A percentile compares a stretch with the other conserved stretches of the same genome.
Evolutionary conservation across 805 yeast genomes (phyloP).

Genomic region (Ogataea paradorogensis): DNA sequence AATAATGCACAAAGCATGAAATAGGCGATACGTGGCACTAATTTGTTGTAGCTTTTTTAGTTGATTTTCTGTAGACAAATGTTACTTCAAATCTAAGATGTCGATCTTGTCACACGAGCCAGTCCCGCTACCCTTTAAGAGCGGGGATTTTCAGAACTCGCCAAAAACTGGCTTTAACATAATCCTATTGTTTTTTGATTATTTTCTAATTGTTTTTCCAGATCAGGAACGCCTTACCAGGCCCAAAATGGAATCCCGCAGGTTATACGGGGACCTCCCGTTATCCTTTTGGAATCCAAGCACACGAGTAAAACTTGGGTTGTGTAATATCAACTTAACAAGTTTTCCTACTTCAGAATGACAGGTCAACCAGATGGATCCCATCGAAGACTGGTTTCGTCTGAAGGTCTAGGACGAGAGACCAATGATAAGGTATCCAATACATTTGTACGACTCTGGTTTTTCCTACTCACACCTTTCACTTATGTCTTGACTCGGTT

Average conservation of each 20-base stretch:
- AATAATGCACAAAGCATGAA: too few species aligned
- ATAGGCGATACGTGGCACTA: too few species aligned
- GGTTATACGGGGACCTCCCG: background rate
- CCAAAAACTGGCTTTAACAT: too few species aligned
- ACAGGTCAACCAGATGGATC: constrained; percentile 6
- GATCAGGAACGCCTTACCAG: background rate
- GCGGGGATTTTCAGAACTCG: too few species aligned
- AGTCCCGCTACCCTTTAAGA: too few species aligned
- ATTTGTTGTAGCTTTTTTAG: too few species aligned
- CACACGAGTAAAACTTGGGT: constrained; percentile 3
- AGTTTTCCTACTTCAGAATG: background rate
- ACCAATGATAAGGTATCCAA: background rate
- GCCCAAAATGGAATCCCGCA: background rate
- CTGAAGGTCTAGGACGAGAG: background rate
- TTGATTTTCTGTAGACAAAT: too few species aligned
- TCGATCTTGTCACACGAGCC: too few species aligned
- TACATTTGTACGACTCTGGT: constrained; percentile 1
- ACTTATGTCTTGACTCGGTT: constrained; percentile 4
- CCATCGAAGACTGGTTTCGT: background rate
- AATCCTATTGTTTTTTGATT: background rate
- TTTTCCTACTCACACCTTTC: constrained; percentile 11
- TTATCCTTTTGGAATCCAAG: background rate
- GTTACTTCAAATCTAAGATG: too few species aligned
- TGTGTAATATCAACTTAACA: background rate
- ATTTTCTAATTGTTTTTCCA: background rate